Percentiles rank a stretch among this genome's conserved stretches.
phyloP scores from a whole-genome alignment of 257 asterid species.

The Ajuga chamaepitys region DNA sequence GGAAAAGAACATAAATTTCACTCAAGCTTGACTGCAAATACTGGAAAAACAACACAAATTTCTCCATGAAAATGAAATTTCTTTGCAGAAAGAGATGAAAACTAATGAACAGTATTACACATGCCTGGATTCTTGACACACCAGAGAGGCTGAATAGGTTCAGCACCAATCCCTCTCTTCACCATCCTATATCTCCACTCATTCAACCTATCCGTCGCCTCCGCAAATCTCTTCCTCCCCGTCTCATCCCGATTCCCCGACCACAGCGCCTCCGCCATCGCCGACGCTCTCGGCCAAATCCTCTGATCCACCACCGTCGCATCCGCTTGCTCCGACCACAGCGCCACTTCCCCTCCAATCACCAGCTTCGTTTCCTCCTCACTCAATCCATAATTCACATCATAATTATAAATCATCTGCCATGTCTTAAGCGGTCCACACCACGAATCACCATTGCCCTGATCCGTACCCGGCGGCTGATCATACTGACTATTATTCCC shows the following conservation, averaged over 20 bases:
- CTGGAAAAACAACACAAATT: background rate
- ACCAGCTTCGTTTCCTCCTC: constrained; percentile 56
- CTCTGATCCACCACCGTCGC: constrained; percentile 70
- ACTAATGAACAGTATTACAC: constrained; percentile 63
- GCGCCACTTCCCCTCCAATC: constrained; percentile 80
- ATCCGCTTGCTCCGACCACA: constrained; percentile 98
- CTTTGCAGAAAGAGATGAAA: too few species aligned
- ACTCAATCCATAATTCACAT: constrained; percentile 55
- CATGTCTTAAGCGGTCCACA: constrained; percentile 92
- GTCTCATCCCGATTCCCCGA: constrained; percentile 67
- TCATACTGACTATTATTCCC: constrained; percentile 61
- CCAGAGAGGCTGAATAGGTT: constrained; percentile 98
- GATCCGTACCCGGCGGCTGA: constrained; percentile 54
- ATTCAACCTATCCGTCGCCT: constrained; percentile 73
- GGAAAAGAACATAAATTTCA: background rate
- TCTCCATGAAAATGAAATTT: too few species aligned
- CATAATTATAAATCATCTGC: constrained; percentile 81
- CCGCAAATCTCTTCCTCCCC: constrained; percentile 71
- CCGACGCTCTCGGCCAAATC: constrained; percentile 86
- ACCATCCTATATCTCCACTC: constrained; percentile 95
- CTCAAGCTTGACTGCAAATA: too few species aligned
- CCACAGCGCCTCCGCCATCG: constrained; percentile 82
- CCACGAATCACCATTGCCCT: constrained; percentile 84
- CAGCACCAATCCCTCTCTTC: constrained; percentile 66
- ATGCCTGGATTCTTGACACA: constrained; percentile 77